Percentiles rank a stretch among this genome's conserved stretches.
phyloP scores from a whole-genome alignment of 73 alveolate genomes.

The Paramecium sonneborni region DNA sequence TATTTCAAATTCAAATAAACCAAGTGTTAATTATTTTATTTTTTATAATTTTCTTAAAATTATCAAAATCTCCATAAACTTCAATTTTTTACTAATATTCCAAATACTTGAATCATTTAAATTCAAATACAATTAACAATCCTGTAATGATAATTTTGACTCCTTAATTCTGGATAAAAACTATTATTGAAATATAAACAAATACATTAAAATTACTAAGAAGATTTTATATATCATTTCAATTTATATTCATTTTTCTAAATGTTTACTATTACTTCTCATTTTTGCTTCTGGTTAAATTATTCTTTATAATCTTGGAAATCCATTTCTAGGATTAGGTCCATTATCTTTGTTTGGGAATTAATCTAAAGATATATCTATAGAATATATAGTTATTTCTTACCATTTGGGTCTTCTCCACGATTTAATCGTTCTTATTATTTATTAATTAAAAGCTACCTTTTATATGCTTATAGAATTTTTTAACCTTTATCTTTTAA shows the following conservation, averaged over 20 bases:
- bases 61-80: not conserved
- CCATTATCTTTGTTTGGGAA: constrained; percentile 63
- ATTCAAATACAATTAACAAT: no score
- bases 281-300: not conserved
- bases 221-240: not conserved
- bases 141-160: no score
- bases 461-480: constrained; percentile 53
- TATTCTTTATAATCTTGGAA: constrained; percentile 10
- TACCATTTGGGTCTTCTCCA: constrained; percentile 65
- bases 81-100: no score
- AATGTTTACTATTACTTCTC: not conserved
- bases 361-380: constrained; percentile 53
- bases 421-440: constrained; percentile 46
- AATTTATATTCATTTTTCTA: not conserved
- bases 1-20: not conserved
- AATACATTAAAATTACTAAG: no score
- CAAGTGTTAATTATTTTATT: not conserved
- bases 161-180: no score
- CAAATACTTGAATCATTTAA: no score
- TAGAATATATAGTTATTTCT: not conserved
- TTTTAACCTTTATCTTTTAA: constrained; percentile 62
- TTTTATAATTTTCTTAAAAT: not conserved
- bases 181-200: no score
- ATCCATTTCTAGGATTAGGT: constrained; percentile 62
- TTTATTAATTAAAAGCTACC: constrained; percentile 38